Evolutionary conservation across 176 grass and related monocot genomes (phyloP), one percentile per base, ranked within the genome.

Genomic region (Lolium rigidum): DNA sequence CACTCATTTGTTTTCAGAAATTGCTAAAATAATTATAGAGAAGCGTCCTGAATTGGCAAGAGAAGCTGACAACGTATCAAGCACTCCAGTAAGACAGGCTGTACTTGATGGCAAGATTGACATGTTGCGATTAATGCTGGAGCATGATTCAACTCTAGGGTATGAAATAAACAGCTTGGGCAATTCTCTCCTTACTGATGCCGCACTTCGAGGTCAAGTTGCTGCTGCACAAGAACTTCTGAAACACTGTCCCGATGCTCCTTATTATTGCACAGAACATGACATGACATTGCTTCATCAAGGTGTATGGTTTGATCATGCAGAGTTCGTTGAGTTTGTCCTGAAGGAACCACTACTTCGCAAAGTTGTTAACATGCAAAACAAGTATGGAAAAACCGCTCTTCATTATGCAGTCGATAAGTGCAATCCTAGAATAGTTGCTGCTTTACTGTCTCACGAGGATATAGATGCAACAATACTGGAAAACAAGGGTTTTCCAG

Each of bases 121-220:
- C 59, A 4, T 62, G 59, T 1, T 25, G 24, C 59, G 59, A 25
- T 2, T 25, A 62, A 5, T 62, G 21, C 59, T 62, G 10, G 59
- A 62, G 11, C 59, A 62, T 62, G 59, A 62, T 62, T 62, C 0
- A 3, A 31, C 28, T 31, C 28, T 31, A 31, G 28, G 28, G 28
- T 31, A 31, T 31, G 28, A 31, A 31, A 31, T 61, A 10, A 0
- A 0, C 3, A 0, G 1, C 22, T 1, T 4, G 1, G 59, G 59
- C 24, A 0, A 0, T 0, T 3, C 59, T 24, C 0, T 62, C 0
- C 59, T 62, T 62, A 0, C 0, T 62, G 0, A 0, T 1, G 21
- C 59, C 10, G n/a, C 59, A 62, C 1, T 0, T 62, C 9, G 3
- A 62, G 59, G 59, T 25, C 59, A 62, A 11, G 1, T 62, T 3